Conservation (phyloP, 148 eudicot species). For the Drosera capensis region DNA sequence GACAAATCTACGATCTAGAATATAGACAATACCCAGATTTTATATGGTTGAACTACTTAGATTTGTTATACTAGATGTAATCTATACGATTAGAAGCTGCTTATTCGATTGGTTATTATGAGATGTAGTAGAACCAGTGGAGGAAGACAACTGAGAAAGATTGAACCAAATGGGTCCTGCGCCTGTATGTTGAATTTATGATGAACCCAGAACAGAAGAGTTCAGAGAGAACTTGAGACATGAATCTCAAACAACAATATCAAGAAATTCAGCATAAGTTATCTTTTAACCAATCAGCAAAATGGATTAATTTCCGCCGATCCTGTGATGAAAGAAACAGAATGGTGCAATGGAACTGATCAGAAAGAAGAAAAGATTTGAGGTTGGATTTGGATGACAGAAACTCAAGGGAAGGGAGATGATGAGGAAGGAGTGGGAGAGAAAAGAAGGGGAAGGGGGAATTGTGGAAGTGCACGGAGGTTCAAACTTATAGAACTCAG, state of each 20-base stretch:
- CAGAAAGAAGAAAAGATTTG: neutral
- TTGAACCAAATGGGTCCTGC: conserved; percentile 90
- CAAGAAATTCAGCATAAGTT: conserved; percentile 38
- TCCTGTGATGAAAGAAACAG: neutral
- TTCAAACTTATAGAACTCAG: conserved; percentile 14
- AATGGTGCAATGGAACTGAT: neutral
- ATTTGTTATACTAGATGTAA: no score
- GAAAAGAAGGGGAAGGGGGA: conserved; percentile 4
- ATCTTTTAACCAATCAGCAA: neutral
- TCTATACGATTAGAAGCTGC: no score
- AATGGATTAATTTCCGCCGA: neutral
- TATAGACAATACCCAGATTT: no score
- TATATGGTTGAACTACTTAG: no score
- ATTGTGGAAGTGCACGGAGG: conserved; percentile 1
- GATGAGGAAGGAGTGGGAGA: conserved; percentile 3
- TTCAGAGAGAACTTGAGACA: conserved; percentile 85
- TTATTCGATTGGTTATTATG: conserved; percentile 20
- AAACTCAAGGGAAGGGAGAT: neutral
- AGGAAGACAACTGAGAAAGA: conserved; percentile 93
- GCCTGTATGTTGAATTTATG: conserved; percentile 76
- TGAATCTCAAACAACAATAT: conserved; percentile 72
- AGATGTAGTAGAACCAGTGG: conserved; percentile 80
- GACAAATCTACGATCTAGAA: no score
- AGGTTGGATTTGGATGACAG: no score
- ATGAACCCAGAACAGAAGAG: conserved; percentile 68